Evolutionary conservation across 345 rosid genomes (phyloP), one percentile per base, ranked within the genome.

Genomic region (Excoecaria agallocha): DNA sequence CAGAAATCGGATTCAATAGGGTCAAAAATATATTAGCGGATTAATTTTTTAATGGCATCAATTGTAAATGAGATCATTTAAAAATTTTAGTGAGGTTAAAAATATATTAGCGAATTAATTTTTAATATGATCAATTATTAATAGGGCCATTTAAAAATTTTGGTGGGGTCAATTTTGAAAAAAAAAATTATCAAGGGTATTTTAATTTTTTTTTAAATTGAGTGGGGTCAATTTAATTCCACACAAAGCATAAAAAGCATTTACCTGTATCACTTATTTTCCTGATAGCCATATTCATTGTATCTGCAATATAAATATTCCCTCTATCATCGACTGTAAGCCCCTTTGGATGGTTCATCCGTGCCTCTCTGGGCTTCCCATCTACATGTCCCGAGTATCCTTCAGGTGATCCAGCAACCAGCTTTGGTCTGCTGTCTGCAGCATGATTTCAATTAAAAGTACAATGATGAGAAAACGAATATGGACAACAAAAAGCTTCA

Each of bases 371-470:
- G 1, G 56, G 82, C 83, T 80, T 93, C 64, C 99, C 99, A 77
- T 95, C 99, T 7, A 95, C 89, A 84, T 93, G 95, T 51, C 99
- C 98, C 41, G 90, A 67, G 78, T 87, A 81, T 76, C 99, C 99
- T 39, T 90, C 91, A 30, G 91, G 82, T 1, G 98, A 95, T 76
- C 99, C 99, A 72, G 96, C 90, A 78, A 95, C 82, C 60, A 95
- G 83, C 87, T 86, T 91, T 7, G 98, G 97, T 78, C 96, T 85
- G 81, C 91, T 87, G 83, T 88, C 89, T 87, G 86, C 78, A 79
- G 38, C 76, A 72, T 55, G 41, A 55, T 77, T 73, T 61, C 58
- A 72, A 74, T 65, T 37, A 39, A 49, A 57, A 39, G 17, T 54
- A 2, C 8, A 15, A 60, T n/a, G n/a, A 30, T 48, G 73, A 50